Percentiles rank a stretch among this genome's conserved stretches.
These are phyloP conservation scores for Cenococcum geophilum DNA, from an alignment of 495 filamentous ascomycete genomes.

Conservation along the genomic window DNA sequence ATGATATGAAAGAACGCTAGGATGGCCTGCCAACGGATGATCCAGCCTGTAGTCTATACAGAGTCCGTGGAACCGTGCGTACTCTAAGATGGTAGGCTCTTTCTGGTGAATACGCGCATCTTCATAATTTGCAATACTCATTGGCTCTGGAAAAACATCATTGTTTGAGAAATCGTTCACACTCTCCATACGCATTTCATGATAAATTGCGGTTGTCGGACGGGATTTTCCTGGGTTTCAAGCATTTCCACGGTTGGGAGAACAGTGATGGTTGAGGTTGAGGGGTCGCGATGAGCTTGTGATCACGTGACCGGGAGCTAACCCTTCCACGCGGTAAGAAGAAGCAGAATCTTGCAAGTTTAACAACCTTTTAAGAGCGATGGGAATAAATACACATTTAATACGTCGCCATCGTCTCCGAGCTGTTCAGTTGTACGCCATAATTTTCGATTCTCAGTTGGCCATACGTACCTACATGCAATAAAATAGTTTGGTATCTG, in stretches of 20 bases:
- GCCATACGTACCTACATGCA: not conserved
- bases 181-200: too few species aligned
- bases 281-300: too few species aligned
- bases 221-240: too few species aligned
- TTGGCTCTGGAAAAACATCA: not conserved
- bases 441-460: not conserved
- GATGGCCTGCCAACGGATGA: not conserved
- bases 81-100: constrained; percentile 41
- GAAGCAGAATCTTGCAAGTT: too few species aligned
- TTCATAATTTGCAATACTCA: not conserved
- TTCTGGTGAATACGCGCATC: constrained; percentile 21
- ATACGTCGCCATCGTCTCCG: not conserved
- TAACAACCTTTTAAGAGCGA: not conserved
- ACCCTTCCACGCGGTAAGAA: too few species aligned
- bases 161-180: not conserved
- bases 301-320: too few species aligned
- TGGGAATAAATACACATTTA: not conserved
- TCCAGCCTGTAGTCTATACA: constrained; percentile 16
- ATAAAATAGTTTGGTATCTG: not conserved
- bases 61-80: constrained; percentile 39
- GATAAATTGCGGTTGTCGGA: too few species aligned
- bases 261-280: too few species aligned
- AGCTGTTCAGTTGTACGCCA: not conserved
- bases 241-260: too few species aligned
- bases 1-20: constrained; percentile 5